A percentile compares a stretch with the other conserved stretches of the same genome.
Conservation (phyloP, 768 basidiomycete species). For the Psilocybe azurescens region DNA sequence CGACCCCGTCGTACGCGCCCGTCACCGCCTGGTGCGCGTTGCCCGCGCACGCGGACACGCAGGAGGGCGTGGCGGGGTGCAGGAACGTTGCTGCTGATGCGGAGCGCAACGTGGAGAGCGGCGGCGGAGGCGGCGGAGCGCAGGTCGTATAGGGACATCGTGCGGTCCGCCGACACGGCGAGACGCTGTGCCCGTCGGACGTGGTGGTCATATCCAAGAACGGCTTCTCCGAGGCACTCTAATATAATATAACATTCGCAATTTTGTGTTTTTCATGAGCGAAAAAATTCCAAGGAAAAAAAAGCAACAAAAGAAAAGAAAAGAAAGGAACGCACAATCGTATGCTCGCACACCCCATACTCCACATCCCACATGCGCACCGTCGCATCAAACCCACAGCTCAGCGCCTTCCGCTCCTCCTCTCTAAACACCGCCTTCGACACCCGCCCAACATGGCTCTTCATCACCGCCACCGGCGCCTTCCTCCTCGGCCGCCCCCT, state of each 20-base stretch:
- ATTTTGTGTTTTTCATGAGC: too few relatives aligned
- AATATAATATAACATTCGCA: too few relatives aligned
- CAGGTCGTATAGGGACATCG: conserved; percentile 72
- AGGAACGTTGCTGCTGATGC: conserved; percentile 49
- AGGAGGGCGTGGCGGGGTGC: conserved; percentile 74
- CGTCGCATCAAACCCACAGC: conserved; percentile 90
- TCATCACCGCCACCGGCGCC: conserved; percentile 77
- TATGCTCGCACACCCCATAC: conserved; percentile 69
- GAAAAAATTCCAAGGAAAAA: too few relatives aligned
- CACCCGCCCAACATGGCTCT: conserved; percentile 84
- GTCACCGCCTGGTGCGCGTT: conserved; percentile 62
- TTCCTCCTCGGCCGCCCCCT: conserved; percentile 54
- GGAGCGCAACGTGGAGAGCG: conserved; percentile 45
- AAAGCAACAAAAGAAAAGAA: too few relatives aligned
- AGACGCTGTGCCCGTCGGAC: conserved; percentile 51
- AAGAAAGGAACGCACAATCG: conserved; percentile 61
- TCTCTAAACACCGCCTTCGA: conserved; percentile 64
- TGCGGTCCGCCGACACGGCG: conserved; percentile 77
- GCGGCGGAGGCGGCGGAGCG: conserved; percentile 42
- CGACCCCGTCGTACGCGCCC: conserved; percentile 80
- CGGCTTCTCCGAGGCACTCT: conserved; percentile 72
- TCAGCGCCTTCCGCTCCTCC: conserved; percentile 54
- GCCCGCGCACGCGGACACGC: conserved; percentile 44
- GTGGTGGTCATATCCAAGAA: conserved; percentile 69
- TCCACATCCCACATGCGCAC: conserved; percentile 89